Conservation (phyloP, 2,329 filamentous ascomycete genomes). For the Pyrenophora graminea region DNA sequence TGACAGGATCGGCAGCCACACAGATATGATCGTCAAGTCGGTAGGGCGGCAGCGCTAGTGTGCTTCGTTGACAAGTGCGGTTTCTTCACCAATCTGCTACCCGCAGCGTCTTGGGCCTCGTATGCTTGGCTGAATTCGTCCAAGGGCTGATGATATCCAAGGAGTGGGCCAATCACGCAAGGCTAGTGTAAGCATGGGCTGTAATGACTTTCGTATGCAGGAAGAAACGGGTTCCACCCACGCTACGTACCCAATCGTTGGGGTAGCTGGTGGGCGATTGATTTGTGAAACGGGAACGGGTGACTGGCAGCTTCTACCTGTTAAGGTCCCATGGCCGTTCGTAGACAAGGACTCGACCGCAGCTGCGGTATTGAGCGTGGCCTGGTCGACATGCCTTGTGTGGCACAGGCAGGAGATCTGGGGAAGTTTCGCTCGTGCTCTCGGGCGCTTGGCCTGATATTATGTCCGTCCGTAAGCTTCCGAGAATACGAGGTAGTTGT, state of each 20-base stretch:
- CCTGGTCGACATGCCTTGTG: not conserved
- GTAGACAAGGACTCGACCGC: not conserved
- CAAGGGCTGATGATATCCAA: not conserved
- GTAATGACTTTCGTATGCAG: too few species aligned
- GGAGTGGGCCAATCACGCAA: not conserved
- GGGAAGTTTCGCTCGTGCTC: not conserved
- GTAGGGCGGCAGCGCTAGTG: constrained; percentile 12
- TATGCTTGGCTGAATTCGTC: constrained; percentile 1
- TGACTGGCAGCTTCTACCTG: not conserved
- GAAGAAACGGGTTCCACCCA: too few species aligned
- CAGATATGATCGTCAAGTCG: constrained; percentile 3
- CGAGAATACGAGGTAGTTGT: too few species aligned
- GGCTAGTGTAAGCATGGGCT: too few species aligned
- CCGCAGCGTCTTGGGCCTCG: not conserved
- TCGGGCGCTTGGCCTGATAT: not conserved
- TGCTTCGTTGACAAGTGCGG: not conserved
- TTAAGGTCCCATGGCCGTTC: not conserved
- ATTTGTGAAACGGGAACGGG: not conserved
- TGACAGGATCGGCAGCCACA: constrained; percentile 3
- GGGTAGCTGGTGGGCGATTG: not conserved
- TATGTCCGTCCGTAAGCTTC: not conserved
- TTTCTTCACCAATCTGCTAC: constrained; percentile 4
- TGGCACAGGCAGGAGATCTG: not conserved
- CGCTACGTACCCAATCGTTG: too few species aligned
- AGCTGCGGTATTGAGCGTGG: not conserved